Percentiles rank a stretch among this genome's conserved stretches.
These are phyloP conservation scores for Nephromyces sp. DNA, from an alignment of 169 alveolate genomes.

Conservation along the genomic window DNA sequence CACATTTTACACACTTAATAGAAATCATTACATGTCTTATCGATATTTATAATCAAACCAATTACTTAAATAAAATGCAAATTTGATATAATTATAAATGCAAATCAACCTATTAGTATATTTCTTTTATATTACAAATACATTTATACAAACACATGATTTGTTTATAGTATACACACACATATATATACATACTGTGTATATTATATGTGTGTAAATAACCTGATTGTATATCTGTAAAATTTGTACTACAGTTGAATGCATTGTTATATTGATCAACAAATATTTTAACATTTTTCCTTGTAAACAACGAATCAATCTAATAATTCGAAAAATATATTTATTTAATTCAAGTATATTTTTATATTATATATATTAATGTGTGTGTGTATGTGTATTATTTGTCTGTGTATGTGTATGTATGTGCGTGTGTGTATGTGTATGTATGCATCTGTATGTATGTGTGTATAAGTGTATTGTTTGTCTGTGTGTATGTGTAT, in stretches of 20 bases:
- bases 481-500: not conserved
- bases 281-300: slow-evolving; percentile 20
- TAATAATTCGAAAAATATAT: not conserved
- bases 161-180: not conserved
- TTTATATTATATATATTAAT: no score
- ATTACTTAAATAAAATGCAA: not conserved
- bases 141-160: no score
- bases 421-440: not conserved
- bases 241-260: slow-evolving; percentile 25
- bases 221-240: slow-evolving; percentile 33
- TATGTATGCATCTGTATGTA: not conserved
- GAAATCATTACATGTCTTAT: no score
- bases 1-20: no score
- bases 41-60: no score
- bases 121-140: no score
- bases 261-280: slow-evolving; percentile 27
- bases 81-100: not conserved
- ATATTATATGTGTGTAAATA: not conserved
- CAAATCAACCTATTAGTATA: no score
- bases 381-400: no score
- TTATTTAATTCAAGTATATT: no score
- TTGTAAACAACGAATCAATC: slow-evolving; percentile 31
- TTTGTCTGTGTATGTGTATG: not conserved
- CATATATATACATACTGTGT: not conserved
- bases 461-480: not conserved